Conservation (phyloP, 805 yeast genomes). For the Myxozyma monticola region DNA sequence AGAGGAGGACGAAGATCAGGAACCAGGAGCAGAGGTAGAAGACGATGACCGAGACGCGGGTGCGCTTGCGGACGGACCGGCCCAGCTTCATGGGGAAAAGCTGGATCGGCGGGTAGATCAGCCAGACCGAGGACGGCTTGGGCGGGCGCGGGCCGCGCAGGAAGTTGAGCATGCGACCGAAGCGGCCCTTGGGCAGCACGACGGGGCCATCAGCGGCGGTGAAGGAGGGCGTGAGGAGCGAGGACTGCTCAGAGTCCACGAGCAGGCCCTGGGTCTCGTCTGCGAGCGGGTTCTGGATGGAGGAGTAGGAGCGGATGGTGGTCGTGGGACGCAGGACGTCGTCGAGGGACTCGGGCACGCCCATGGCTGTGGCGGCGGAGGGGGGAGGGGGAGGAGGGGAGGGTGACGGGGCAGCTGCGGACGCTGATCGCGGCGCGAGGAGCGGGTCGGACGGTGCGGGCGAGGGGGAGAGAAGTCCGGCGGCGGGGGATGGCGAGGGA, state of each 20-base stretch:
- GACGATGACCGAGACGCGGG: slow-evolving; percentile 16
- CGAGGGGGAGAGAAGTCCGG: slow-evolving; percentile 6
- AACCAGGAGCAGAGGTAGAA: slow-evolving; percentile 29
- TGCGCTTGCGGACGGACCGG: slow-evolving; percentile 24
- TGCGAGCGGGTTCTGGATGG: slow-evolving; percentile 19
- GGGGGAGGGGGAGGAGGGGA: background rate
- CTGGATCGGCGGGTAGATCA: slow-evolving; percentile 28
- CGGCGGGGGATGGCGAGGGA: background rate
- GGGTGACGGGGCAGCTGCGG: slow-evolving; percentile 1
- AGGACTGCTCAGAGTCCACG: slow-evolving; percentile 21
- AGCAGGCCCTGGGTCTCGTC: slow-evolving; percentile 16
- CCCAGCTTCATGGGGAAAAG: slow-evolving; percentile 27
- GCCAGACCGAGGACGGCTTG: slow-evolving; percentile 26
- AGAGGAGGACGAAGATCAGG: slow-evolving; percentile 28
- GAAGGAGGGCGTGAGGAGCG: slow-evolving; percentile 22
- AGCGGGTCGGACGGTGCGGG: slow-evolving; percentile 13
- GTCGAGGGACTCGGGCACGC: slow-evolving; percentile 15
- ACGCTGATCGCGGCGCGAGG: slow-evolving; percentile 2
- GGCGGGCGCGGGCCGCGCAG: slow-evolving; percentile 30
- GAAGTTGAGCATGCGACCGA: slow-evolving; percentile 26
- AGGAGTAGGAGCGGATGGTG: slow-evolving; percentile 26
- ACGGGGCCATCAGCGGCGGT: slow-evolving; percentile 23
- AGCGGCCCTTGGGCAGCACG: slow-evolving; percentile 24
- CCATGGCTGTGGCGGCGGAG: slow-evolving; percentile 16
- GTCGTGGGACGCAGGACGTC: slow-evolving; percentile 9